Evolutionary conservation across 495 filamentous ascomycete species (phyloP).

Genomic region (Aspergillus saccharolyticus): DNA sequence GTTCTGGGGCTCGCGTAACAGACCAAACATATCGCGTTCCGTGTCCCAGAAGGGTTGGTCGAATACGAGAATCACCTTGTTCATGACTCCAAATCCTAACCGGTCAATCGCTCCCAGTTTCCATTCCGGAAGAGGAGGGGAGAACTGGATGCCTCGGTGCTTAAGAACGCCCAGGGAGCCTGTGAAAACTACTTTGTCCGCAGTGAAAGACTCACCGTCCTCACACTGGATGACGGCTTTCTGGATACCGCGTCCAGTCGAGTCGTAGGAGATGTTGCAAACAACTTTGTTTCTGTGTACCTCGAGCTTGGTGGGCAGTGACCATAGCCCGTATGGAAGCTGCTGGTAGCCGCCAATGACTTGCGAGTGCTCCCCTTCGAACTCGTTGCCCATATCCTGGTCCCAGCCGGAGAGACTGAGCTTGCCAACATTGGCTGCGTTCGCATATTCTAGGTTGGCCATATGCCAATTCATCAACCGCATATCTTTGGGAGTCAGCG

Average conservation of each 20-base stretch:
- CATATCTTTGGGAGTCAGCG: constrained; percentile 79
- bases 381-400: constrained; percentile 95
- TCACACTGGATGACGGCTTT: constrained; percentile 66
- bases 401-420: constrained; percentile 93
- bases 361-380: constrained; percentile 88
- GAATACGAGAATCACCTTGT: constrained; percentile 93
- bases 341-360: constrained; percentile 90
- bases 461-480: constrained; percentile 96
- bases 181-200: constrained; percentile 83
- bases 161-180: constrained; percentile 89
- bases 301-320: constrained; percentile 71
- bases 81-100: constrained; percentile 90
- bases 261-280: constrained; percentile 61
- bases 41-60: constrained; percentile 88
- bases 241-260: constrained; percentile 32
- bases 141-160: constrained; percentile 64
- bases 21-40: constrained; percentile 88
- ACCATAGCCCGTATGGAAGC: constrained; percentile 75
- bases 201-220: constrained; percentile 69
- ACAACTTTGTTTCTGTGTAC: constrained; percentile 68
- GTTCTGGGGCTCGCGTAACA: constrained; percentile 65
- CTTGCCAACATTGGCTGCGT: constrained; percentile 78
- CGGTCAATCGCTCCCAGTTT: constrained; percentile 77
- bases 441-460: constrained; percentile 96
- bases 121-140: constrained; percentile 79